A percentile compares a stretch with the other conserved stretches of the same genome.
Conservation (phyloP, 257 asterid species). For the Pogostemon cablin region DNA sequence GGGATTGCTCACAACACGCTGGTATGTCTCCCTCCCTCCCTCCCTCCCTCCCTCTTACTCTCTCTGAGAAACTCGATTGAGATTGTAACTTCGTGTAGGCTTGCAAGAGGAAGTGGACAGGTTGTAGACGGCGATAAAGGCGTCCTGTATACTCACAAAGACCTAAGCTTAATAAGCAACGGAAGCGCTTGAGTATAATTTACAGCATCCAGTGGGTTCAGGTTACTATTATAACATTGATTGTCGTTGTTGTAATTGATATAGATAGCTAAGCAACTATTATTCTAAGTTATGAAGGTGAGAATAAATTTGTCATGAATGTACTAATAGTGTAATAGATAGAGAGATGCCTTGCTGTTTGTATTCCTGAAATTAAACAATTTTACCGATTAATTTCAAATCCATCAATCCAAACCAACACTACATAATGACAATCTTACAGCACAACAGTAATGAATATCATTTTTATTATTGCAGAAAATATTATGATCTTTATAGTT, state of each 20-base stretch:
- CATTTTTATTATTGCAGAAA: too few species aligned
- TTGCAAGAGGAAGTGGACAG: constrained; percentile 68
- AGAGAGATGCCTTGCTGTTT: too few species aligned
- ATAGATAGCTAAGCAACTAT: not conserved
- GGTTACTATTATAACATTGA: constrained; percentile 5
- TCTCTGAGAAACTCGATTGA: not conserved
- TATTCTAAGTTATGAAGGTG: not conserved
- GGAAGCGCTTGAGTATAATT: not conserved
- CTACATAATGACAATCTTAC: too few species aligned
- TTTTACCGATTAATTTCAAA: too few species aligned
- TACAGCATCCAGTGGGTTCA: constrained; percentile 6
- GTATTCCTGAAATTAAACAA: too few species aligned
- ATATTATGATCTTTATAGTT: too few species aligned
- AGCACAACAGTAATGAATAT: too few species aligned
- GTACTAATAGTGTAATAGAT: too few species aligned
- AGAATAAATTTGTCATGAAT: not conserved
- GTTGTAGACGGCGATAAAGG: constrained; percentile 67
- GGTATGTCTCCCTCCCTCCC: constrained; percentile 46
- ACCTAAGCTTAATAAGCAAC: constrained; percentile 26
- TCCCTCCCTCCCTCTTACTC: not conserved
- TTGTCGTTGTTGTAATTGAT: constrained; percentile 8
- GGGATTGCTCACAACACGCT: constrained; percentile 90
- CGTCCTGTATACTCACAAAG: constrained; percentile 65
- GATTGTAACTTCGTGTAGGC: constrained; percentile 38
- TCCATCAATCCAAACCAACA: too few species aligned